Base-by-base conservation (phyloP, 2,329 filamentous ascomycete species). In the Fusarium papillatum region DNA sequence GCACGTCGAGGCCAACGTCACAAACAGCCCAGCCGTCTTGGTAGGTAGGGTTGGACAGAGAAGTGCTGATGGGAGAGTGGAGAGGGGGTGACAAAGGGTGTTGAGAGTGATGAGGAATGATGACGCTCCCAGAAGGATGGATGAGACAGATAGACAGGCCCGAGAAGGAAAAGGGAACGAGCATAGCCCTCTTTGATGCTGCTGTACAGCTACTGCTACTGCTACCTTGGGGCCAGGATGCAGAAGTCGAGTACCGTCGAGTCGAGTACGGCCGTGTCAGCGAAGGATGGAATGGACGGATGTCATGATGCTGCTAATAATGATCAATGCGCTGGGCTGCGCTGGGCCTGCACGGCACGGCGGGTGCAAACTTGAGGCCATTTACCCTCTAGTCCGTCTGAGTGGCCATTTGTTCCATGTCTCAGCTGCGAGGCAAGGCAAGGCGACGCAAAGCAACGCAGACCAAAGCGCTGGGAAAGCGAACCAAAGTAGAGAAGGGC, bases 341-440 rank as follows among this genome's bases (percentile, higher is more conserved):
- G 41, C 41, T 43, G 41, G 41, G 41, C n/a, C 19, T 50, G 24
- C 24, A 59, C 19, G 26, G 31, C 48, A 59, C 22, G 22, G 34
- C 48, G 36, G 50, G 65, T 53, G 48, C 69, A 69, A 62, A 65
- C 60, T 63, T 64, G 41, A 64, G 63, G 48, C 24, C 48, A 65
- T 48, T 48, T 64, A 29, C 41, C 13, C n/a, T 31, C 29, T 34
- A 24, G 22, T 26, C 64, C 66, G 41, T 64, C 67, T 71, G 50
- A 75, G 34, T 78, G 70, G 69, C 29, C 50, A 29, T 55, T 31
- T 31, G 50, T 31, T 55, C 50, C 69, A 67, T 75, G 73, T 76
- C 76, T 78, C 70, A 76, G 76, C 65, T 79, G 71, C 63, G 39
- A 66, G 53, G 63, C 26, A 26, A 69, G 62, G 62, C 63, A 72